phyloP scores from a whole-genome alignment of 495 filamentous ascomycete genomes.

The Podospora pseudopauciseta region DNA sequence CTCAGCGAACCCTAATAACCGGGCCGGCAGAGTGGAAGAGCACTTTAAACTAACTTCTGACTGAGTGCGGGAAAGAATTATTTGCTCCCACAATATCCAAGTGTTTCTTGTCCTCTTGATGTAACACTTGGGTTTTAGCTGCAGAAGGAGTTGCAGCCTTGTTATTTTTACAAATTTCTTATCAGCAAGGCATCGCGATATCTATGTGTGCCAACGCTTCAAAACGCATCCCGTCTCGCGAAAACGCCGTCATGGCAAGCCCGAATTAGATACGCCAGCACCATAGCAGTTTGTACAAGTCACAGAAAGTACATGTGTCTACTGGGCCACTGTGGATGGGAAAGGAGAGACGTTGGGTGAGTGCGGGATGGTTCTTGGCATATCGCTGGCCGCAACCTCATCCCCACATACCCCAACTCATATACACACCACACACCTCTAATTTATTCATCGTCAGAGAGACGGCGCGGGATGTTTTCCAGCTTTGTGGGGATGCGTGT shows the following conservation, averaged over 20 bases:
- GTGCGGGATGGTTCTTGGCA: neutral
- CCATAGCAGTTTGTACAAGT: neutral
- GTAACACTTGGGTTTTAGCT: neutral
- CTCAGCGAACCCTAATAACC: neutral
- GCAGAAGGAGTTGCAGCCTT: neutral
- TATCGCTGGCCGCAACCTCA: neutral
- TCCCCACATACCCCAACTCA: neutral
- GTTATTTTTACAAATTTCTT: neutral
- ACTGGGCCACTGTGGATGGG: neutral
- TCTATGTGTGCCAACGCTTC: neutral
- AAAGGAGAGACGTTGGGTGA: neutral
- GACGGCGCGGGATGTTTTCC: neutral
- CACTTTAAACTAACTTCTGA: neutral
- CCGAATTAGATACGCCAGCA: neutral
- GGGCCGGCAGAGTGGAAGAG: neutral
- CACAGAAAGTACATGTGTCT: neutral
- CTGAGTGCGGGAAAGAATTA: neutral
- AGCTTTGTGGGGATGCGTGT: neutral
- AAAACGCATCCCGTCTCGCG: neutral
- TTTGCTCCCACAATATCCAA: neutral
- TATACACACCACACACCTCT: neutral
- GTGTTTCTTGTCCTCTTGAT: neutral
- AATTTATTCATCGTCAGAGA: neutral
- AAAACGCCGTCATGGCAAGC: neutral
- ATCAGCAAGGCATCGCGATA: neutral